A percentile compares a stretch with the other conserved stretches of the same genome.
Conservation (phyloP, 2,329 filamentous ascomycete species). For the Fusarium domesticum region DNA sequence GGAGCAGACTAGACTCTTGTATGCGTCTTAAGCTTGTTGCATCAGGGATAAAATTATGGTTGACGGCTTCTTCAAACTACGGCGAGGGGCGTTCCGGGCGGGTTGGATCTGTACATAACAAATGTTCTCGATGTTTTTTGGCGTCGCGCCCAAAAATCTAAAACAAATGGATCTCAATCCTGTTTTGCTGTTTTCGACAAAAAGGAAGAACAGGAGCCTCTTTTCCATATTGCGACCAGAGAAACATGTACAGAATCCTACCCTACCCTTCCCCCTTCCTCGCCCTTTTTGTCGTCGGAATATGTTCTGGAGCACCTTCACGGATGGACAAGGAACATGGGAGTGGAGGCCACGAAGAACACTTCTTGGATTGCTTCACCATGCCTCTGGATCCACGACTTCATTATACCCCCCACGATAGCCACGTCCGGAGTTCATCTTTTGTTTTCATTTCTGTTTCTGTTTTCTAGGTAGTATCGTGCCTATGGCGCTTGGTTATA, state of each 20-base stretch:
- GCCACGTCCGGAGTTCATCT: conserved; percentile 27
- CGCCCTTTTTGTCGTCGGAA: not conserved
- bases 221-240: conserved; percentile 5
- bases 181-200: conserved; percentile 13
- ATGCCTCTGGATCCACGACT: conserved; percentile 21
- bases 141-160: conserved; percentile 27
- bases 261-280: not conserved
- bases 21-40: conserved; percentile 33
- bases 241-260: conserved; percentile 12
- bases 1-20: conserved; percentile 26
- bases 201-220: conserved; percentile 7
- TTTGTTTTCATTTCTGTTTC: too few species aligned
- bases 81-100: conserved; percentile 39
- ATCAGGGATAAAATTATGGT: conserved; percentile 30
- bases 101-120: conserved; percentile 36
- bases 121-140: conserved; percentile 29
- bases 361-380: conserved; percentile 17
- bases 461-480: conserved; percentile 24
- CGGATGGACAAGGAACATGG: not conserved
- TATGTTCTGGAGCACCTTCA: not conserved
- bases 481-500: conserved; percentile 21
- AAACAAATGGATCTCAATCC: conserved; percentile 28
- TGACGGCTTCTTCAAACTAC: conserved; percentile 33
- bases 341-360: conserved; percentile 22
- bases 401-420: conserved; percentile 29